Conservation (phyloP, 2,329 filamentous ascomycete species). For the Stachybotrys chartarum region DNA sequence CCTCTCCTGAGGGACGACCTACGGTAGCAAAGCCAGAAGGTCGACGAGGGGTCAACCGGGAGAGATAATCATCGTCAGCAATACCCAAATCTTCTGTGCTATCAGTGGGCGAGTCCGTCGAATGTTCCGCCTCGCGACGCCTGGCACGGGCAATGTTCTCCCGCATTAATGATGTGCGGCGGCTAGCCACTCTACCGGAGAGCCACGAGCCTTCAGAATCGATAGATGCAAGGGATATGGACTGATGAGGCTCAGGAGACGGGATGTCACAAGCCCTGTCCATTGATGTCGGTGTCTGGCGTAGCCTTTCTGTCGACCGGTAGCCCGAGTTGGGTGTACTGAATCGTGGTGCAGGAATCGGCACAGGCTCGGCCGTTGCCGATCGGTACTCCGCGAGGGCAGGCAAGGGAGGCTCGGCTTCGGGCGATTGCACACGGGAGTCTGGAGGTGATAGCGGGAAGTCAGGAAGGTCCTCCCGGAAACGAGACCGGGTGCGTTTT, state of each 20-base stretch:
- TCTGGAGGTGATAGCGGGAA: conserved; percentile 78
- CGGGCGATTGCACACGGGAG: conserved; percentile 73
- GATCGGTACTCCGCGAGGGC: conserved; percentile 18
- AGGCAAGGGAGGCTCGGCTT: conserved; percentile 43
- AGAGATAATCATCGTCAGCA: conserved; percentile 67
- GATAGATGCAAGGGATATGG: conserved; percentile 85
- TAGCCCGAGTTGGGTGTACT: conserved; percentile 40
- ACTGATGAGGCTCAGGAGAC: conserved; percentile 58
- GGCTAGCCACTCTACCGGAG: conserved; percentile 59
- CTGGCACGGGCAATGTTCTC: conserved; percentile 26
- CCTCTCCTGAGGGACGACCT: conserved; percentile 40
- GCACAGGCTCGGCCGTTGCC: conserved; percentile 15
- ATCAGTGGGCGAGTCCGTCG: conserved; percentile 33
- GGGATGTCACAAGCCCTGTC: conserved; percentile 16
- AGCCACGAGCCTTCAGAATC: conserved; percentile 97
- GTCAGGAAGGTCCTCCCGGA: conserved; percentile 87
- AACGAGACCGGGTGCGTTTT: conserved; percentile 80
- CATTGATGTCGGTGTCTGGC: conserved; percentile 11
- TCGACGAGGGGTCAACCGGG: conserved; percentile 30
- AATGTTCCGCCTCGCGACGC: conserved; percentile 14
- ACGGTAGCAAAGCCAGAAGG: conserved; percentile 16
- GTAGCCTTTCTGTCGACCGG: conserved; percentile 24
- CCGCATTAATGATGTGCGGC: conserved; percentile 38
- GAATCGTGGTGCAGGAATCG: conserved; percentile 25
- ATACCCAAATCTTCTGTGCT: conserved; percentile 54